phyloP scores from a whole-genome alignment of 139 green algal genomes.

The Tetradesmus obliquus region DNA sequence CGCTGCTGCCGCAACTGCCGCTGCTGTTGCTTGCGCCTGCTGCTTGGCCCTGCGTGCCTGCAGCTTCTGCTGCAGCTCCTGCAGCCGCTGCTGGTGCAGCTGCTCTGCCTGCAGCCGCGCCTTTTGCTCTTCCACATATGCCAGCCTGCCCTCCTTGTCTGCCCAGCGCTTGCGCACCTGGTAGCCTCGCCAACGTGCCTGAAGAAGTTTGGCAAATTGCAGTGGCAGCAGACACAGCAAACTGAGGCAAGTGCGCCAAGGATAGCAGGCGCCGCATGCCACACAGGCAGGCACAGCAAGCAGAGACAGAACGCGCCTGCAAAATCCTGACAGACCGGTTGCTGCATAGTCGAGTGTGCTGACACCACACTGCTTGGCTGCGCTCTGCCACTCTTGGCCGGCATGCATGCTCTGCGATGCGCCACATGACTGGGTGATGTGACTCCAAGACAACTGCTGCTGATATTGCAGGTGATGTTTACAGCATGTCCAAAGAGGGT shows the following conservation, averaged over 20 bases:
- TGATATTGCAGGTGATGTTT: too few relatives aligned
- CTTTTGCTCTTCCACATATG: slow-evolving; percentile 19
- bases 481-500: too few relatives aligned
- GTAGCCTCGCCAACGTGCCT: slow-evolving; percentile 33
- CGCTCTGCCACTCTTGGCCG: too few relatives aligned
- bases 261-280: too few relatives aligned
- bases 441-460: too few relatives aligned
- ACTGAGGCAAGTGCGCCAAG: background rate
- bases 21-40: slow-evolving; percentile 8
- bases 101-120: background rate
- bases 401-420: too few relatives aligned
- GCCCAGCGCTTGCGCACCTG: slow-evolving; percentile 30
- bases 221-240: slow-evolving; percentile 23
- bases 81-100: background rate
- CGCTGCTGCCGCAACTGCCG: slow-evolving; percentile 22
- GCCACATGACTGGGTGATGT: too few relatives aligned
- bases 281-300: too few relatives aligned
- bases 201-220: background rate
- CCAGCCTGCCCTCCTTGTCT: background rate
- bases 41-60: background rate
- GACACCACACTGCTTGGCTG: too few relatives aligned
- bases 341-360: too few relatives aligned
- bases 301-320: too few relatives aligned
- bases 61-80: slow-evolving; percentile 34
- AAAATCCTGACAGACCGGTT: too few relatives aligned